Percentiles rank a stretch among this genome's conserved stretches.
Conservation (phyloP, 2,329 filamentous ascomycete species). For the Fusarium papillatum region DNA sequence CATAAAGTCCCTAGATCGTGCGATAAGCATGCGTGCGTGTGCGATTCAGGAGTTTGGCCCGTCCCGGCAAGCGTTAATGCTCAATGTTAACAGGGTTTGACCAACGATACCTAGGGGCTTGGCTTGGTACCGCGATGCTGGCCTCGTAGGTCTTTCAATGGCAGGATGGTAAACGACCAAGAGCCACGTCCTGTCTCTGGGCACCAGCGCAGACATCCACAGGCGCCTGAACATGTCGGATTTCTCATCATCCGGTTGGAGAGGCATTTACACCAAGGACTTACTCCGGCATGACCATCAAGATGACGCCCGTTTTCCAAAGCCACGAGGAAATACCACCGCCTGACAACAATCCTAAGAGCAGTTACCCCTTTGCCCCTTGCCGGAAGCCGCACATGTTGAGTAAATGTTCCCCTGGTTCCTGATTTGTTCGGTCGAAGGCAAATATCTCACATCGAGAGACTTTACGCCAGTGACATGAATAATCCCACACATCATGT, state of each 20-base stretch:
- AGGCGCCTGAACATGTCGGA: neutral
- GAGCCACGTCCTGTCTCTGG: no score
- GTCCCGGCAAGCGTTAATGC: constrained; percentile 2
- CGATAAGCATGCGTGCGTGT: neutral
- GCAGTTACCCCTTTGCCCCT: neutral
- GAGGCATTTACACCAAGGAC: neutral
- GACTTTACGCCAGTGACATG: neutral
- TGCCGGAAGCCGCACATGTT: neutral
- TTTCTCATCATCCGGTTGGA: neutral
- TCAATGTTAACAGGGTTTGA: neutral
- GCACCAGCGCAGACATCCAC: neutral
- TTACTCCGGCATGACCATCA: neutral
- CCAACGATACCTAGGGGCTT: neutral
- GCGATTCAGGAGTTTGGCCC: constrained; percentile 17
- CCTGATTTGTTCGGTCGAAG: neutral
- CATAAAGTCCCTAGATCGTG: neutral
- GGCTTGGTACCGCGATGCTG: neutral
- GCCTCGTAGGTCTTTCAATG: neutral
- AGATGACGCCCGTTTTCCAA: neutral
- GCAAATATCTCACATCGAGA: neutral
- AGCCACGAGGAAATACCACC: neutral
- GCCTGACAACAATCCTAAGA: neutral
- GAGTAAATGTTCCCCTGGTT: neutral
- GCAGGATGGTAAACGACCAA: neutral
- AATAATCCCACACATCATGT: neutral